These are phyloP conservation scores for Penicillium janthinellum DNA, from an alignment of 2,329 filamentous ascomycete species.

Conservation along the genomic window DNA sequence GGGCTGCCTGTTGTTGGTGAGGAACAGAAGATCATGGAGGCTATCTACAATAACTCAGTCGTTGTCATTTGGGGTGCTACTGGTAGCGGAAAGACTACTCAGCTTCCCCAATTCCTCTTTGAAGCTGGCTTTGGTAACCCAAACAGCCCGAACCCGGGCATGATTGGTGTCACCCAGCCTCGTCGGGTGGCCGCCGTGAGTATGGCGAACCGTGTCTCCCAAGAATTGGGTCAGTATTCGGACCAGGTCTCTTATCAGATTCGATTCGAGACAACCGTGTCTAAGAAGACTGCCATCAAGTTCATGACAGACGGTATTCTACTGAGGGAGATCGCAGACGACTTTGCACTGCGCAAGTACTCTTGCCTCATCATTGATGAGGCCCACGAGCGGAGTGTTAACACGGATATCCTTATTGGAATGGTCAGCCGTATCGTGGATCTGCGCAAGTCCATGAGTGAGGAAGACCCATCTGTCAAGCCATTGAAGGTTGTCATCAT, in stretches of 20 bases:
- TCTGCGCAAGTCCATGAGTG: conserved; percentile 72
- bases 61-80: conserved; percentile 94
- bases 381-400: conserved; percentile 94
- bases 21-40: conserved; percentile 98
- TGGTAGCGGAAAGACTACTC: conserved; percentile 96
- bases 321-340: conserved; percentile 84
- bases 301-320: conserved; percentile 99
- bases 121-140: conserved; percentile 87
- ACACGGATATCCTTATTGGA: conserved; percentile 96
- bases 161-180: conserved; percentile 95
- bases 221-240: conserved; percentile 79
- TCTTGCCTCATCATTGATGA: conserved; percentile 95
- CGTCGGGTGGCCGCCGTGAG: conserved; percentile 93
- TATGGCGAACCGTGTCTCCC: conserved; percentile 88
- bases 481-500: conserved; percentile 95
- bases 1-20: conserved; percentile 88
- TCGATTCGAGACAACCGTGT: conserved; percentile 84
- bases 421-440: conserved; percentile 94
- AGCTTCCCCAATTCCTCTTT: conserved; percentile 93
- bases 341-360: conserved; percentile 86
- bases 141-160: conserved; percentile 76
- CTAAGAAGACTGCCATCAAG: conserved; percentile 83
- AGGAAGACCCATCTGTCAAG: conserved; percentile 69
- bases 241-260: conserved; percentile 88
- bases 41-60: conserved; percentile 85